A percentile compares a stretch with the other conserved stretches of the same genome.
Conservation (phyloP, 139 green algal genomes). For the Coccomyxa sp. region DNA sequence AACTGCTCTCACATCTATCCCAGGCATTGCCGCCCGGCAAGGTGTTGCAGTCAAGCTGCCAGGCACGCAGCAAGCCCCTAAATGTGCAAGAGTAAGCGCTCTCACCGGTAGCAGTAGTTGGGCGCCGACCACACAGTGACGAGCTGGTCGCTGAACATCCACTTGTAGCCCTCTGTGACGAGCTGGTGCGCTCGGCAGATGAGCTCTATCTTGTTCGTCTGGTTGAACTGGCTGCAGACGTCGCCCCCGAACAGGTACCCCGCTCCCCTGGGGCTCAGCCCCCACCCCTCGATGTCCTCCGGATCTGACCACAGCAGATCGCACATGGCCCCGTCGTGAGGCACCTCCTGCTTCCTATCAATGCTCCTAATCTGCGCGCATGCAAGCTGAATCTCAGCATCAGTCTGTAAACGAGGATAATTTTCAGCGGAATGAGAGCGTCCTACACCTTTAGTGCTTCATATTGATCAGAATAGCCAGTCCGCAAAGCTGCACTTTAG, state of each 20-base stretch:
- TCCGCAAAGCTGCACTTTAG: too few species aligned
- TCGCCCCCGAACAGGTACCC: conserved; percentile 98
- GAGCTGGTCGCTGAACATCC: conserved; percentile 95
- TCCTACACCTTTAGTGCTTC: too few species aligned
- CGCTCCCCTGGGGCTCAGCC: conserved; percentile 69
- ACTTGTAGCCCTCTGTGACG: conserved; percentile 99
- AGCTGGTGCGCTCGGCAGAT: conserved; percentile 93
- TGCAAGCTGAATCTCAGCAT: neutral
- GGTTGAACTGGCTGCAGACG: conserved; percentile 82
- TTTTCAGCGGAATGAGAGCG: too few species aligned
- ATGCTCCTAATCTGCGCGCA: conserved; percentile 83
- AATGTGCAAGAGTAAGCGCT: neutral
- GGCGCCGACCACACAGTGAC: conserved; percentile 98
- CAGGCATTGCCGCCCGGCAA: too few species aligned
- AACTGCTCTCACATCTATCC: too few species aligned
- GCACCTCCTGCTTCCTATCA: conserved; percentile 98
- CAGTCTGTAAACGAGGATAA: too few species aligned
- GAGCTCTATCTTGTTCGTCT: conserved; percentile 66
- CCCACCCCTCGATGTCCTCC: conserved; percentile 98
- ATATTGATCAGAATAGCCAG: too few species aligned
- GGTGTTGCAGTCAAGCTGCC: too few species aligned
- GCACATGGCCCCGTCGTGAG: conserved; percentile 98
- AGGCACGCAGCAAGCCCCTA: neutral
- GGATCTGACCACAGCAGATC: conserved; percentile 97
- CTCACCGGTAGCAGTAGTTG: conserved; percentile 98